Evolutionary conservation across 1,284 basidiomycete genomes (phyloP), one percentile per base, ranked within the genome.

Genomic region (Neolentinus lepideus): DNA sequence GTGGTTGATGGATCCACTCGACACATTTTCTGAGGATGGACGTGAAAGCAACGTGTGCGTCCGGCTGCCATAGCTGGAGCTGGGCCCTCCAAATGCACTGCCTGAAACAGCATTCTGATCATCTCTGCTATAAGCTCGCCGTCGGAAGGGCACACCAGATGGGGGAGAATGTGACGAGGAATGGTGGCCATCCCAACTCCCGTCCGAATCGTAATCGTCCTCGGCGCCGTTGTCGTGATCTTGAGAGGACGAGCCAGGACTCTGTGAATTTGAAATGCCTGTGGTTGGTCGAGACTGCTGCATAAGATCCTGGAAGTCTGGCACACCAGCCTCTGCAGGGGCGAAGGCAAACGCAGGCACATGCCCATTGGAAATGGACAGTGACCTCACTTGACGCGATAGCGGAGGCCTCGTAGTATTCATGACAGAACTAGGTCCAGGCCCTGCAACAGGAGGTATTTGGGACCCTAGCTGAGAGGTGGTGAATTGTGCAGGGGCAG

Each of bases 281-380:
- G 68, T 71, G 25, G 65, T 60, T 3, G 70, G 71, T 12, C 69
- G 61, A 51, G 69, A 67, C 55, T 57, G 29, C 12, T 31, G 56
- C 50, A 60, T 51, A 21, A 58, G 46, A 62, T 55, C 12, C 55
- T 58, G 16, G 63, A 56, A 27, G 67, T 50, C 47, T 16, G 47
- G 27, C 24, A 29, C n/a, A n/a, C 24, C 65, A n/a, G 66, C 65
- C 52, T 67, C 65, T 21, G 71, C 64, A 29, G 71, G 64, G 51
- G 68, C 68, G 57, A 71, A 78, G 22, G 77, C 69, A 61, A 81
- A 80, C n/a, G 76, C 68, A 56, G 74, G 74, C 35, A 71, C 71
- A 53, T 71, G 69, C 56, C 65, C 60, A 56, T 69, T 71, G 29
- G 73, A 83, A 54, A 86, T 73, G 12, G 85, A 87, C 35, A 81